Percentiles rank a stretch among this genome's conserved stretches.
These are phyloP conservation scores for Podosphaera xanthii DNA, from an alignment of 2,329 filamentous ascomycete genomes.

Conservation along the genomic window DNA sequence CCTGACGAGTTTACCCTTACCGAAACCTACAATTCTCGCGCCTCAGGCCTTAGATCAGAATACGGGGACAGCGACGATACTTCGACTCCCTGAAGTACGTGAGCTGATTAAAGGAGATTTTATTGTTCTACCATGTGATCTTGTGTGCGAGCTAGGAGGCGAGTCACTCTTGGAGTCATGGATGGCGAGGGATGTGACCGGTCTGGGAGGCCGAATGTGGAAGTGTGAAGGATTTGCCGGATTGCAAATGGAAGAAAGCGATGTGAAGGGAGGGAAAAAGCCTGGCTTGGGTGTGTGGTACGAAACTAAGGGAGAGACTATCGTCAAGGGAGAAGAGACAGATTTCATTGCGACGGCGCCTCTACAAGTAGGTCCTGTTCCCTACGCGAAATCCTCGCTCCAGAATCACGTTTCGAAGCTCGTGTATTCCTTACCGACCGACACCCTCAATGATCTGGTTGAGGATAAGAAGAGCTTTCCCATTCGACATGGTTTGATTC, in stretches of 20 bases:
- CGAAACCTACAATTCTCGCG: constrained; percentile 52
- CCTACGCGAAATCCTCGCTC: constrained; percentile 39
- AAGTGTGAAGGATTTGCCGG: constrained; percentile 18
- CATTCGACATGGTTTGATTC: constrained; percentile 53
- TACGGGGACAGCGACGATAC: constrained; percentile 71
- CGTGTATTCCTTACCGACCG: constrained; percentile 70
- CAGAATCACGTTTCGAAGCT: constrained; percentile 50
- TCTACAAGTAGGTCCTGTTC: constrained; percentile 32
- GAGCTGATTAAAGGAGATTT: constrained; percentile 67
- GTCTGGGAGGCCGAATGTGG: constrained; percentile 37
- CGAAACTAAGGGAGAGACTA: constrained; percentile 53
- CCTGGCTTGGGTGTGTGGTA: constrained; percentile 84
- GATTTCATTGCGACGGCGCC: constrained; percentile 72
- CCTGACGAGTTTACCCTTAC: constrained; percentile 48
- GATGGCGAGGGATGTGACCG: constrained; percentile 60
- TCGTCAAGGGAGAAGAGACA: constrained; percentile 73
- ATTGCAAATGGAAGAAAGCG: constrained; percentile 26
- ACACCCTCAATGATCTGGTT: constrained; percentile 64
- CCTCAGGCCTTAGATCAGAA: constrained; percentile 57
- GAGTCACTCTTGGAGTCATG: constrained; percentile 70
- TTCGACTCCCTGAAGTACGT: constrained; percentile 64
- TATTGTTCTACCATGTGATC: constrained; percentile 73
- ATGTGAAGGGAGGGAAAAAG: constrained; percentile 35
- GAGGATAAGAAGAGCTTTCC: constrained; percentile 53
- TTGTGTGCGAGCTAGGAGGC: constrained; percentile 74